These are phyloP conservation scores for Heterobasidion annosum DNA, from an alignment of 1,284 basidiomycete genomes.

Conservation along the genomic window DNA sequence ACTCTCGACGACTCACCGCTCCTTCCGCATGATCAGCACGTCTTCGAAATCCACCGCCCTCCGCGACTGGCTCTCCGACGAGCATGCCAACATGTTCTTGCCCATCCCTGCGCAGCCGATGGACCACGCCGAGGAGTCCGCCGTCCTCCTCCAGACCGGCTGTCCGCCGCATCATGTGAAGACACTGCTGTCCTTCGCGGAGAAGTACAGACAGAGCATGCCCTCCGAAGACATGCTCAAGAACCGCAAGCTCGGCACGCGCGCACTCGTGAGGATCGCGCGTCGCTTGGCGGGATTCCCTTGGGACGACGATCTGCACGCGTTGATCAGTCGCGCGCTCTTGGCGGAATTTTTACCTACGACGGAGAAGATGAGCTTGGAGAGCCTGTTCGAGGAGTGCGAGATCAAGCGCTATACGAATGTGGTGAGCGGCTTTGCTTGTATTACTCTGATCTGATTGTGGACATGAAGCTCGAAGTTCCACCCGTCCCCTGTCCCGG, in stretches of 20 bases:
- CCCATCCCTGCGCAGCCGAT: constrained; percentile 50
- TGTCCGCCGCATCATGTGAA: constrained; percentile 25
- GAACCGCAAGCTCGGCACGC: constrained; percentile 52
- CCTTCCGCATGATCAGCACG: constrained; percentile 53
- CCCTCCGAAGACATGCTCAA: constrained; percentile 46
- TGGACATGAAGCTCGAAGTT: constrained; percentile 23
- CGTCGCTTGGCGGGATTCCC: constrained; percentile 35
- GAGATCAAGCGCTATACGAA: constrained; percentile 33
- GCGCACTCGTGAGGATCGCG: constrained; percentile 48
- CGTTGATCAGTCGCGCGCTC: constrained; percentile 38
- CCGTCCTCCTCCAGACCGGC: constrained; percentile 33
- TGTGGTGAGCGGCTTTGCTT: constrained; percentile 23
- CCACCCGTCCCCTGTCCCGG: constrained; percentile 35
- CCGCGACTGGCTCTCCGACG: constrained; percentile 56
- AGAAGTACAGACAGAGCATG: constrained; percentile 45
- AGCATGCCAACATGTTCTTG: constrained; percentile 65
- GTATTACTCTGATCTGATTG: background rate
- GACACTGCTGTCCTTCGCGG: constrained; percentile 38
- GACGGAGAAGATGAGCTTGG: constrained; percentile 45
- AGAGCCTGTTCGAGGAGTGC: constrained; percentile 40
- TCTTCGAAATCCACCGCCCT: constrained; percentile 52
- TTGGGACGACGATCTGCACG: constrained; percentile 29
- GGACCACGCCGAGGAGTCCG: constrained; percentile 36
- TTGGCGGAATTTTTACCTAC: constrained; percentile 53
- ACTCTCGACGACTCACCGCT: constrained; percentile 41